Evolutionary conservation across 768 basidiomycete species (phyloP).

Genomic region (Leccinum boreale): DNA sequence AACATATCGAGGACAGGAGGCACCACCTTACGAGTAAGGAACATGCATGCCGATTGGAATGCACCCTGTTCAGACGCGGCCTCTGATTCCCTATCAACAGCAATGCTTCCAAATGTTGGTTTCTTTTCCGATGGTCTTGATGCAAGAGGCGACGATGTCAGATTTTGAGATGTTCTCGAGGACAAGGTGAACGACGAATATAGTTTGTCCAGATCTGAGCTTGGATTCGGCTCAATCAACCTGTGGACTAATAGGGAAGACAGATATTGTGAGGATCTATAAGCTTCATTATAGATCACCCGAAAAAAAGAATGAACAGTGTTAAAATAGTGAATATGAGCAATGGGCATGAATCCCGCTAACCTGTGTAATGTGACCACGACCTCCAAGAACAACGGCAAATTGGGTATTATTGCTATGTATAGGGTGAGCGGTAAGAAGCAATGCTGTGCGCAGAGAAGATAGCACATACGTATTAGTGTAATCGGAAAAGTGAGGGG

Average conservation of each 20-base stretch:
- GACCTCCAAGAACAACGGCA: constrained; percentile 89
- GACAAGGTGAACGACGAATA: constrained; percentile 39
- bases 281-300: constrained; percentile 41
- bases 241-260: constrained; percentile 54
- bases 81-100: neutral
- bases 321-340: neutral
- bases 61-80: neutral
- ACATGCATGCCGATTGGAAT: constrained; percentile 29
- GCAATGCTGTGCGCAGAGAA: neutral
- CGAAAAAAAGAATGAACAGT: neutral
- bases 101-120: neutral
- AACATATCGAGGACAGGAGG: constrained; percentile 48
- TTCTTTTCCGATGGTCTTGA: constrained; percentile 10
- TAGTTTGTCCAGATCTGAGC: constrained; percentile 51
- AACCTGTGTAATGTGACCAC: constrained; percentile 83
- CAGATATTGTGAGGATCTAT: constrained; percentile 67
- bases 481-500: constrained; percentile 76
- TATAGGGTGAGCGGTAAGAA: neutral
- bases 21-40: constrained; percentile 53
- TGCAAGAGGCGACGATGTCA: constrained; percentile 7
- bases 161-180: constrained; percentile 6
- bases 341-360: constrained; percentile 1
- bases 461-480: constrained; percentile 60
- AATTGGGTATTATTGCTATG: constrained; percentile 76
- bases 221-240: constrained; percentile 54